Base-by-base conservation (phyloP, 1,139 yeast species). In the Debaryomyces singareniensis region DNA sequence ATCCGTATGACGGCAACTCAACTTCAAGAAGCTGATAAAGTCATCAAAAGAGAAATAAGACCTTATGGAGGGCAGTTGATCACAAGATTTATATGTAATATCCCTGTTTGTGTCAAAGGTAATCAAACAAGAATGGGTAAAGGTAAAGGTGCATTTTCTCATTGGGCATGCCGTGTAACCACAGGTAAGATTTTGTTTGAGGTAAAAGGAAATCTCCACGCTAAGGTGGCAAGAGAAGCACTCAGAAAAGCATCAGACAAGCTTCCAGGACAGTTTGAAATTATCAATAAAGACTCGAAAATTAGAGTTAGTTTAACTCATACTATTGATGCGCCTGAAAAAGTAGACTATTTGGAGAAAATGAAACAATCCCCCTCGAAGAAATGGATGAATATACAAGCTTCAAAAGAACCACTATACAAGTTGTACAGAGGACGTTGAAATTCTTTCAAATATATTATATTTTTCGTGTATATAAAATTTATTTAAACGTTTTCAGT, bases 111-210 rank as follows among this genome's bases (percentile, higher is more conserved):
- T 60, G 77, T 85, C 35, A 91, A 91, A 63, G 99, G 99, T 65
- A 91, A 93, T 57, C 96, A 91, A 55, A 86, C 96, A 13, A 91
- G 99, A 78, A 91, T 91, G 99, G 99, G 99, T 68, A 91, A 93
- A 60, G 99, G 99, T 66, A 91, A 91, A 60, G 99, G 99, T 58
- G 80, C 93, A 0, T 89, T 91, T 53, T 95, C 87, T 47, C 94
- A 86, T 64, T 93, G 97, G 97, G 95, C 95, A 41, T 84, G 80
- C 26, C 75, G 99, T 48, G 91, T 91, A 13, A 95, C 98, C 27
- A 87, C 96, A 0, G 99, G 99, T 3, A 87, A 87, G 51, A 78
- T 91, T 29, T 66, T 87, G 21, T 87, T 89, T 52, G 99, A 91
- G 59, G 78, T 89, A 49, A 70, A 65, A 39, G 82, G 80, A n/a